These are phyloP conservation scores for Sclerotinia minor DNA, from an alignment of 2,329 filamentous ascomycete species.

Conservation along the genomic window DNA sequence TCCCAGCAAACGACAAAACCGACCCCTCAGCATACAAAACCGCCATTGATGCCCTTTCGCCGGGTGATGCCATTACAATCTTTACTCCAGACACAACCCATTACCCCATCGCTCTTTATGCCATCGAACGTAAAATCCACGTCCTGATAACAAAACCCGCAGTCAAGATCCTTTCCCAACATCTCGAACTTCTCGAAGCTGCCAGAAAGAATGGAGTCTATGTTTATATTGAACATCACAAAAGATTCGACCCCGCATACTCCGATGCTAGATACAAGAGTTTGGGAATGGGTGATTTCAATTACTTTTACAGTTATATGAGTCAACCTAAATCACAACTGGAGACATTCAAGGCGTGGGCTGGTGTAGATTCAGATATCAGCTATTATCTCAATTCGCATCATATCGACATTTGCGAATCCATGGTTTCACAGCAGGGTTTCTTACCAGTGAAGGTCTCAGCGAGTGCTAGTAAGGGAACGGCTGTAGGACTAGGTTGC, in stretches of 20 bases:
- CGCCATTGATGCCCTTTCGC: slow-evolving; percentile 79
- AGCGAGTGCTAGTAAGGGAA: slow-evolving; percentile 74
- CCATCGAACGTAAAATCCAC: slow-evolving; percentile 83
- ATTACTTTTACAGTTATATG: slow-evolving; percentile 92
- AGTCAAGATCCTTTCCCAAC: slow-evolving; percentile 78
- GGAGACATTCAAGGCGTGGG: slow-evolving; percentile 46
- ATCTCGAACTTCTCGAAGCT: slow-evolving; percentile 72
- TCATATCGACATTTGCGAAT: slow-evolving; percentile 90
- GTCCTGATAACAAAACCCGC: slow-evolving; percentile 94
- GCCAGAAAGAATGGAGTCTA: slow-evolving; percentile 76
- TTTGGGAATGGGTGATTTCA: slow-evolving; percentile 82
- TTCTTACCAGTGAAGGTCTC: slow-evolving; percentile 78
- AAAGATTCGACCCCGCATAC: slow-evolving; percentile 92
- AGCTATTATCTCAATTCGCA: slow-evolving; percentile 96
- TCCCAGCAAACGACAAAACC: slow-evolving; percentile 68
- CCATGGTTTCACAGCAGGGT: slow-evolving; percentile 73
- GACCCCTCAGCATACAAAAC: slow-evolving; percentile 84
- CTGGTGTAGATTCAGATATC: slow-evolving; percentile 87
- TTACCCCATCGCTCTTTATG: slow-evolving; percentile 88
- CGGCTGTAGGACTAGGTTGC: slow-evolving; percentile 77
- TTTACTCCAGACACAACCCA: slow-evolving; percentile 95
- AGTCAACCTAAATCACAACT: slow-evolving; percentile 38
- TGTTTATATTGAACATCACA: slow-evolving; percentile 95
- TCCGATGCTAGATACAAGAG: slow-evolving; percentile 81
- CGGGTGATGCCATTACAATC: slow-evolving; percentile 89